phyloP scores from a whole-genome alignment of 1,284 basidiomycete genomes.

The Coniophora puteana region DNA sequence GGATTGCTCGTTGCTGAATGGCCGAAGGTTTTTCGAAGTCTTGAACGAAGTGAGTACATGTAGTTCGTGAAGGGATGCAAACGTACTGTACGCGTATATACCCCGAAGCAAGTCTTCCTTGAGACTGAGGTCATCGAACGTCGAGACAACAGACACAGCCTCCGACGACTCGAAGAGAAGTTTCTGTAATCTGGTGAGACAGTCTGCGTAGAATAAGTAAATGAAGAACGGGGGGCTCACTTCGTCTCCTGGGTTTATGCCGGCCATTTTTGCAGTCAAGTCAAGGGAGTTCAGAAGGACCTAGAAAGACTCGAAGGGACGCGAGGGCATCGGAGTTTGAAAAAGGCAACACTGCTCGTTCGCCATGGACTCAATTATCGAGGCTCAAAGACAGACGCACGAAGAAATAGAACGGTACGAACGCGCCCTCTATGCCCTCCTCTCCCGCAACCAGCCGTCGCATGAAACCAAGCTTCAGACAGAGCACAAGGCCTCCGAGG shows the following conservation, averaged over 20 bases:
- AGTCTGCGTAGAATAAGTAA: background rate
- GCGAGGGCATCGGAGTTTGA: constrained; percentile 50
- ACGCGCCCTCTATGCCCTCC: constrained; percentile 63
- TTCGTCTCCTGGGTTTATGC: constrained; percentile 76
- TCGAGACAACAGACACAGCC: constrained; percentile 82
- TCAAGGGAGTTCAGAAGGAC: too few relatives aligned
- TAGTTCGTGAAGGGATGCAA: background rate
- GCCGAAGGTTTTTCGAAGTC: constrained; percentile 99
- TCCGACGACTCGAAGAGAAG: constrained; percentile 98
- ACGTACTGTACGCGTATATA: constrained; percentile 97
- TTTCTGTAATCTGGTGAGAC: constrained; percentile 50
- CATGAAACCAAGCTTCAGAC: constrained; percentile 71
- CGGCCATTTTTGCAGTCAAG: constrained; percentile 72
- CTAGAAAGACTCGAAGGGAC: constrained; percentile 33
- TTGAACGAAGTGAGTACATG: constrained; percentile 27
- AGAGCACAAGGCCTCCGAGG: constrained; percentile 85
- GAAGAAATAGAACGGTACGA: constrained; percentile 94
- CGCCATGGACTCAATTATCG: constrained; percentile 87
- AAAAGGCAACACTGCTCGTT: constrained; percentile 23
- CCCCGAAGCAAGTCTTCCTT: constrained; percentile 96
- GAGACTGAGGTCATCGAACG: constrained; percentile 90
- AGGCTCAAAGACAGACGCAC: constrained; percentile 90
- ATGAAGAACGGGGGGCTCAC: constrained; percentile 32
- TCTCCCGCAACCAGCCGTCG: constrained; percentile 57
- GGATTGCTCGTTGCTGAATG: constrained; percentile 97